Percentiles rank a stretch among this genome's conserved stretches.
Conservation (phyloP, 2,329 filamentous ascomycete species). For the Ilyonectria robusta region DNA sequence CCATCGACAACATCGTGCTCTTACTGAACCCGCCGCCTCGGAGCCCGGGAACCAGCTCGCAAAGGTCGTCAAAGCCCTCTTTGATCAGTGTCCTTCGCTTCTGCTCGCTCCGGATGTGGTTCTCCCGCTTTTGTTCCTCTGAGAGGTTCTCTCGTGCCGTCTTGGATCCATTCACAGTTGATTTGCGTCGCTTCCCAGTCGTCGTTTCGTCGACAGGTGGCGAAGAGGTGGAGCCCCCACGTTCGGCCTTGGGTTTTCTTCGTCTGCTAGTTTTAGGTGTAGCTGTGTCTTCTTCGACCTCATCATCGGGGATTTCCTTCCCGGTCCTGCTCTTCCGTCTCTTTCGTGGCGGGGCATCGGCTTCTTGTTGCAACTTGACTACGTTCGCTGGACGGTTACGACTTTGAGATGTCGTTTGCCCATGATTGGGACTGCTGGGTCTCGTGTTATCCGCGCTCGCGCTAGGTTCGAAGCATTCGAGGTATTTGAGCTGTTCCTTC, state of each 20-base stretch:
- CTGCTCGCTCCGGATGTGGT: conserved; percentile 90
- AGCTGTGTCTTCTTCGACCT: conserved; percentile 56
- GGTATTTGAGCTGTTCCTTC: conserved; percentile 67
- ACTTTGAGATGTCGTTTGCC: conserved; percentile 33
- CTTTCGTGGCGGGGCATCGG: conserved; percentile 63
- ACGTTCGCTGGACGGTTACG: conserved; percentile 39
- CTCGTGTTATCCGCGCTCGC: conserved; percentile 73
- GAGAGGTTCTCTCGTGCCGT: conserved; percentile 78
- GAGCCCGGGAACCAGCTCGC: conserved; percentile 81
- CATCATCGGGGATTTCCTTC: conserved; percentile 59
- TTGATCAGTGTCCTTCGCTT: conserved; percentile 87
- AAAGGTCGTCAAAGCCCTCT: conserved; percentile 86
- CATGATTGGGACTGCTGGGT: conserved; percentile 66
- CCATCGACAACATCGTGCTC: conserved; percentile 81
- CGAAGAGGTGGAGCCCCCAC: conserved; percentile 47
- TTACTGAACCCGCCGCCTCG: conserved; percentile 85
- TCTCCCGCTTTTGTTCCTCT: conserved; percentile 86
- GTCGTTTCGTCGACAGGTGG: conserved; percentile 53
- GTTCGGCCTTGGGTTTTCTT: conserved; percentile 64
- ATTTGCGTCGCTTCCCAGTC: conserved; percentile 66
- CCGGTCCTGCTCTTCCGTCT: conserved; percentile 68
- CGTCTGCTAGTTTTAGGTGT: conserved; percentile 56
- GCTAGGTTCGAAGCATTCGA: conserved; percentile 71
- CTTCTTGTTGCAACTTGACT: conserved; percentile 54
- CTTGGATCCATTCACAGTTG: conserved; percentile 60